Evolutionary conservation across 148 eudicot species (phyloP).

Genomic region (Pouteria glomerata): DNA sequence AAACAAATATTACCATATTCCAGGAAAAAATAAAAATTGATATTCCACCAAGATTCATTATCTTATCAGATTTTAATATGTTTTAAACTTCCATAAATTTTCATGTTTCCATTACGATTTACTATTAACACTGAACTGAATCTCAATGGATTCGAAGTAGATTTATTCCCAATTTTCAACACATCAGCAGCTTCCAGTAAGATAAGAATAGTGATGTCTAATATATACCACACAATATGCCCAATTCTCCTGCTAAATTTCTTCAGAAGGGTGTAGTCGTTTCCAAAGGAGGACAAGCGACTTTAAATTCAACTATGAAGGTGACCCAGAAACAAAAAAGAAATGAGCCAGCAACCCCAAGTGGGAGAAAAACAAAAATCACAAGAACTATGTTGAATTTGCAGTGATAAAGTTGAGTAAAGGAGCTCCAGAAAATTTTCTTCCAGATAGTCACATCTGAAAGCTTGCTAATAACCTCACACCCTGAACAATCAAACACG

Average conservation of each 20-base stretch:
- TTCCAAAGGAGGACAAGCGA: no score
- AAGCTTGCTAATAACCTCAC: neutral
- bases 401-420: neutral
- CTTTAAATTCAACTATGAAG: neutral
- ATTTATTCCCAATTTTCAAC: no score
- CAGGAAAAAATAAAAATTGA: no score
- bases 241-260: conserved; percentile 1
- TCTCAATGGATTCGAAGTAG: no score
- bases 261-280: no score
- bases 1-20: no score
- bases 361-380: neutral
- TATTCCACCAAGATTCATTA: no score
- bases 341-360: neutral
- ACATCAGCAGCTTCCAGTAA: neutral
- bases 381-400: neutral
- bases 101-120: neutral
- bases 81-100: no score
- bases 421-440: neutral
- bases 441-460: neutral
- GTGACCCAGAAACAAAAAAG: neutral
- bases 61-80: no score
- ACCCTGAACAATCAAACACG: conserved; percentile 1
- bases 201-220: neutral
- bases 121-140: neutral
- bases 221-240: neutral